Evolutionary conservation across 495 filamentous ascomycete genomes (phyloP).

Genomic region (Daldinia decipiens): DNA sequence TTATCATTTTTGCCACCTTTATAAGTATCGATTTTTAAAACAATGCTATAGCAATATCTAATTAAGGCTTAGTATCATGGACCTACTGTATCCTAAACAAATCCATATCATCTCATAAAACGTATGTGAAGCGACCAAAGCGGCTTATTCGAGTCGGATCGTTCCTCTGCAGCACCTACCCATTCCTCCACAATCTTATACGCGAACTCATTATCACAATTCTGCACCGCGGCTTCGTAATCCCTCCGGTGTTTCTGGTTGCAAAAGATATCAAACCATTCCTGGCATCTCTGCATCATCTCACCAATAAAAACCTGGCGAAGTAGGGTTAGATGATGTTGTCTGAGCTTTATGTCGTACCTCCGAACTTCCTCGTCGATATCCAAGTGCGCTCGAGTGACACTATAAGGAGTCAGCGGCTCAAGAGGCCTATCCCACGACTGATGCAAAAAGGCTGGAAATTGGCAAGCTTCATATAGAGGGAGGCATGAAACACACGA

Average conservation of each 20-base stretch:
- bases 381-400: slow-evolving; percentile 30
- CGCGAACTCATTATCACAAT: slow-evolving; percentile 46
- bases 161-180: slow-evolving; percentile 32
- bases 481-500: slow-evolving; percentile 62
- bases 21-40: neutral
- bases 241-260: slow-evolving; percentile 30
- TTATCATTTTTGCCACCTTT: neutral
- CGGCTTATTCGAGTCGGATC: neutral
- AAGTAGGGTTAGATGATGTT: slow-evolving; percentile 51
- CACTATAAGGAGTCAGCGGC: slow-evolving; percentile 17
- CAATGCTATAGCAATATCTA: neutral
- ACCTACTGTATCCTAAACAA: neutral
- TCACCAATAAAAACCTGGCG: slow-evolving; percentile 48
- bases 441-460: slow-evolving; percentile 57
- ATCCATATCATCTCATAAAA: slow-evolving; percentile 17
- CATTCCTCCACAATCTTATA: slow-evolving; percentile 38
- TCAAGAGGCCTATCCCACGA: slow-evolving; percentile 28
- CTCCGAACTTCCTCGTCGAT: neutral
- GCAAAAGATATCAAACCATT: slow-evolving; percentile 33
- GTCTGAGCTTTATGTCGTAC: slow-evolving; percentile 37
- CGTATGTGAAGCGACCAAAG: slow-evolving; percentile 29
- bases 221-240: slow-evolving; percentile 44
- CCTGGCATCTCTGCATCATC: slow-evolving; percentile 45
- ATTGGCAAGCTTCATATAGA: slow-evolving; percentile 57
- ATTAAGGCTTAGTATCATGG: neutral